phyloP scores from a whole-genome alignment of 2,329 filamentous ascomycete genomes.

The Epichloe gansuensis region DNA sequence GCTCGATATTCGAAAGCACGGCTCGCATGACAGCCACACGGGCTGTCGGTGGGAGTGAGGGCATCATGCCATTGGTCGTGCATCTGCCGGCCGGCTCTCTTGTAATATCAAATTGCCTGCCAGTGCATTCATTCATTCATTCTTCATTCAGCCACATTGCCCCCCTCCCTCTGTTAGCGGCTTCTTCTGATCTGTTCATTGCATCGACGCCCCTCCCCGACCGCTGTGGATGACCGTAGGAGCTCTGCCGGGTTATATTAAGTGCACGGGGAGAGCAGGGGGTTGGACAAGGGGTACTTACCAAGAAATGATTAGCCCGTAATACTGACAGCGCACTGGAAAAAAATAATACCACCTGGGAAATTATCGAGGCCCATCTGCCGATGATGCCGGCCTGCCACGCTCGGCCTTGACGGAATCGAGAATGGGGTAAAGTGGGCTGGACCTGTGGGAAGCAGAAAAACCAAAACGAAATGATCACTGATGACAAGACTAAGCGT shows the following conservation, averaged over 20 bases:
- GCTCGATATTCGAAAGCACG: not conserved
- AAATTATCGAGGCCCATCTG: not conserved
- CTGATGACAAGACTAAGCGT: not conserved
- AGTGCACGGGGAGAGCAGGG: not conserved
- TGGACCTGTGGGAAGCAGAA: not conserved
- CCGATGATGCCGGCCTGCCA: not conserved
- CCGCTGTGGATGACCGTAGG: not conserved
- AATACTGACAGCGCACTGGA: no score
- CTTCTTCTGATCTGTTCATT: not conserved
- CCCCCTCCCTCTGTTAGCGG: no score
- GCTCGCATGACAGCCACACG: not conserved
- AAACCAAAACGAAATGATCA: not conserved
- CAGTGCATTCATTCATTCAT: no score
- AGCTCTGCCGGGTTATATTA: not conserved
- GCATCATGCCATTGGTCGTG: not conserved
- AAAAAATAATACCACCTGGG: no score
- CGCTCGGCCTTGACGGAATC: no score
- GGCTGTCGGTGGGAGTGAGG: not conserved
- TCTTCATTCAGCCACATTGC: no score
- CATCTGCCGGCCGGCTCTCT: not conserved
- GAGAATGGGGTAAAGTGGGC: not conserved
- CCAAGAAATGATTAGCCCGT: no score
- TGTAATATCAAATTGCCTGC: no score
- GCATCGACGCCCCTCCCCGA: not conserved
- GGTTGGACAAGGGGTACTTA: not conserved